Percentiles rank a stretch among this genome's conserved stretches.
Conservation (phyloP, 305 asterid genomes). For the Petunia hybrid region DNA sequence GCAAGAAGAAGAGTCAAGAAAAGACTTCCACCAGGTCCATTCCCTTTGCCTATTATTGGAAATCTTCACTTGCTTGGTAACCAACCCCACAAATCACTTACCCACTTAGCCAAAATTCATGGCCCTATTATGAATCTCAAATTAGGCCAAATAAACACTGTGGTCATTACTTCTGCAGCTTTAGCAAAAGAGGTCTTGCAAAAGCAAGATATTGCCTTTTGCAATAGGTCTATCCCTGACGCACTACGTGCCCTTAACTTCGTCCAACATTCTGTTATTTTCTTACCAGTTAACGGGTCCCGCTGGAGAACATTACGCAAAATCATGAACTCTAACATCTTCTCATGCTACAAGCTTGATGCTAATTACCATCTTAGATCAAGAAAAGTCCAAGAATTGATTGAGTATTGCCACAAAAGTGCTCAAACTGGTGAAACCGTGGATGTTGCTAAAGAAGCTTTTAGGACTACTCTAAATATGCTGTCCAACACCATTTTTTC, state of each 20-base stretch:
- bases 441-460: not conserved
- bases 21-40: not conserved
- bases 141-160: not conserved
- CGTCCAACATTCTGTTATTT: too few species aligned
- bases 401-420: not conserved
- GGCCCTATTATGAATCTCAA: not conserved
- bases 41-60: too few species aligned
- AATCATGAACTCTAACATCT: not conserved
- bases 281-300: not conserved
- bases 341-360: not conserved
- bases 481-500: not conserved
- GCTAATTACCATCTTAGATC: constrained; percentile 4
- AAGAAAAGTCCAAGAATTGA: not conserved
- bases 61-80: not conserved
- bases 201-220: not conserved
- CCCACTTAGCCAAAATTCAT: not conserved
- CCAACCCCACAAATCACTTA: not conserved
- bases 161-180: not conserved
- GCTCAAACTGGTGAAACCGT: not conserved
- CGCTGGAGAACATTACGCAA: not conserved
- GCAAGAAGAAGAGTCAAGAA: not conserved
- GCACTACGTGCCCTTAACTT: not conserved
- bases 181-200: not conserved
- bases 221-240: not conserved
- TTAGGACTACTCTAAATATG: not conserved